phyloP scores from a whole-genome alignment of 306 rosid species.

The Urtica urens region DNA sequence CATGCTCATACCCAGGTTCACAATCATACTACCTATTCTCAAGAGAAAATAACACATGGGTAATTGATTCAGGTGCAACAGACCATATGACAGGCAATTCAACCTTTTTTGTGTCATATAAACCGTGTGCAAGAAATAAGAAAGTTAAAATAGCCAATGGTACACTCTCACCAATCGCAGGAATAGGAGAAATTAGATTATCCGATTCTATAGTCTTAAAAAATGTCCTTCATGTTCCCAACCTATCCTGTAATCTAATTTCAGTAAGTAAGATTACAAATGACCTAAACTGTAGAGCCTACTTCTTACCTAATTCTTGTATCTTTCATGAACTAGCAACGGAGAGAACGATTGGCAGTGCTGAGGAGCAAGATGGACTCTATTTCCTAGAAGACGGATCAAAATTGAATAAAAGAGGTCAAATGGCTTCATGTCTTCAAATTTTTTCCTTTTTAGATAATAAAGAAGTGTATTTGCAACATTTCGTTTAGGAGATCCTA shows the following conservation, averaged over 20 bases:
- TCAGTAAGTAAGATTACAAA: neutral
- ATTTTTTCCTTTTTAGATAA: neutral
- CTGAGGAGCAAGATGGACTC: conserved; percentile 1
- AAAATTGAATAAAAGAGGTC: neutral
- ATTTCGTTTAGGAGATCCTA: conserved; percentile 2
- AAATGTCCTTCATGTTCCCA: conserved; percentile 1
- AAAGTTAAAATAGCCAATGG: neutral
- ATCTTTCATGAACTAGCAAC: neutral
- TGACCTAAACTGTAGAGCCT: neutral
- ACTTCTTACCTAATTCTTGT: neutral
- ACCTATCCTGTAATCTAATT: neutral
- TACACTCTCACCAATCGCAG: neutral
- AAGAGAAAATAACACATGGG: neutral
- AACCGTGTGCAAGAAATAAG: neutral
- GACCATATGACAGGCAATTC: neutral
- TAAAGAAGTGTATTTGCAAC: neutral
- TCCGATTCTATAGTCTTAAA: neutral
- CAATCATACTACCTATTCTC: neutral
- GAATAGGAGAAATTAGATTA: neutral
- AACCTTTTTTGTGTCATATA: neutral
- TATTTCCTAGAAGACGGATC: neutral
- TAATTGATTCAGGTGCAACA: neutral
- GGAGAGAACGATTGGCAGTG: conserved; percentile 12
- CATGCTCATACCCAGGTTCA: neutral
- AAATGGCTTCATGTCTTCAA: neutral